A percentile compares a stretch with the other conserved stretches of the same genome.
These are phyloP conservation scores for Penicillium chermesinum DNA, from an alignment of 495 filamentous ascomycete genomes.

Conservation along the genomic window DNA sequence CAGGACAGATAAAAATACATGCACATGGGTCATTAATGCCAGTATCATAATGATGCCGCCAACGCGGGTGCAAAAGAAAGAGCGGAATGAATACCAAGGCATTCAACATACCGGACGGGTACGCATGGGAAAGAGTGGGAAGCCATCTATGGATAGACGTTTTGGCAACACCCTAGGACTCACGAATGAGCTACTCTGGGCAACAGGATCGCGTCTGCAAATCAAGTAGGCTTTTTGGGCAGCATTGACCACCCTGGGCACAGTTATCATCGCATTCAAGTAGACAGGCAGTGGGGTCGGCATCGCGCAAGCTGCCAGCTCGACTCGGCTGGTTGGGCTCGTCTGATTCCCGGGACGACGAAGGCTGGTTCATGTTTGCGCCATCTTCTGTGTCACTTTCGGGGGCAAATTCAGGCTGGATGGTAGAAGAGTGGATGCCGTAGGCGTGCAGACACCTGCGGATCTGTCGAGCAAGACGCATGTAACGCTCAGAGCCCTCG, in stretches of 20 bases:
- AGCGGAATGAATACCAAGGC: no score
- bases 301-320: slow-evolving; percentile 46
- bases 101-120: background rate
- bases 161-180: no score
- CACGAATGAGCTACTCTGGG: background rate
- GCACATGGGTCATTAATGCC: no score
- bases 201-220: no score
- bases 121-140: background rate
- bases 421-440: slow-evolving; percentile 96
- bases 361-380: slow-evolving; percentile 16
- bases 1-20: slow-evolving; percentile 22
- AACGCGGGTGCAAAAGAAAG: background rate
- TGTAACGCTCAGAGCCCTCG: slow-evolving; percentile 73
- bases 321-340: slow-evolving; percentile 33
- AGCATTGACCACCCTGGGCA: slow-evolving; percentile 65
- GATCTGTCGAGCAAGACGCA: slow-evolving; percentile 76
- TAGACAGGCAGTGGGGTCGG: slow-evolving; percentile 61
- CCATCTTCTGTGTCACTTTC: slow-evolving; percentile 51
- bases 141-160: no score
- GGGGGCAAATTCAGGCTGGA: slow-evolving; percentile 89
- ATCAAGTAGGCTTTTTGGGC: slow-evolving; percentile 42
- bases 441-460: slow-evolving; percentile 86
- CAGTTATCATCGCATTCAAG: slow-evolving; percentile 86
- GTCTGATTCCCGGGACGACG: slow-evolving; percentile 22
- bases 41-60: background rate